Base-by-base conservation (phyloP, 805 yeast species). In the Kockiozyma suomiensis region DNA sequence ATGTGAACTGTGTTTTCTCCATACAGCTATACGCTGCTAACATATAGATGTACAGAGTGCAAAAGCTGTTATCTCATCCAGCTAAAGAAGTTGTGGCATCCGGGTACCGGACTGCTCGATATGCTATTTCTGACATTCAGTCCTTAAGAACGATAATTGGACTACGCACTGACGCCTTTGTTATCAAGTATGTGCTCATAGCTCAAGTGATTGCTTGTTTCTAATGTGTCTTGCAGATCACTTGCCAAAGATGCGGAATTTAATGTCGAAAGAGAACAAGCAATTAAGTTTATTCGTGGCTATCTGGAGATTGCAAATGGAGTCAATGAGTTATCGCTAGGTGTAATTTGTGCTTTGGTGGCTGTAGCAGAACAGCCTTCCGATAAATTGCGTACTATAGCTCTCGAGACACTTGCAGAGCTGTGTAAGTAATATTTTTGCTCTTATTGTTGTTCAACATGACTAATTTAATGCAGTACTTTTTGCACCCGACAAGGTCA, bases 91-190 rank as follows among this genome's bases (percentile, higher is more conserved):
- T 89, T 0, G 79, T 86, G 6, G 87, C 92, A 0, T 81, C 90
- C 1, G 96, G 92, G 0, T 90, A 85, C 71, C 77, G 96, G 51
- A 79, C 90, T 0, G 79, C 90, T 23, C 76, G 97, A 17, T 81
- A 87, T 64, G 76, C 88, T 17, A 76, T 87, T 19, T 79, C 81
- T 35, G 82, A 82, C 61, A 70, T 77, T 13, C 81, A 80, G 5
- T 82, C 91, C 1, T 69, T 90, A 4, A 72, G 75, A n/a, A 72
- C 79, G 2, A 74, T 91, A 63, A 75, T 83, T 7, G 77, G 79
- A 13, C 73, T 83, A 35, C 81, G 85, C 58, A 70, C 89, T 3
- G 89, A 90, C 58, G 78, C 82, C 1, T 83, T 86, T 62, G 71
- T 90, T 4, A 82, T 88, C 1, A 77, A 84, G 65, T 54, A 42